These are phyloP conservation scores for Blastobotrys indianensis DNA, from an alignment of 1,139 yeast species.

Conservation along the genomic window DNA sequence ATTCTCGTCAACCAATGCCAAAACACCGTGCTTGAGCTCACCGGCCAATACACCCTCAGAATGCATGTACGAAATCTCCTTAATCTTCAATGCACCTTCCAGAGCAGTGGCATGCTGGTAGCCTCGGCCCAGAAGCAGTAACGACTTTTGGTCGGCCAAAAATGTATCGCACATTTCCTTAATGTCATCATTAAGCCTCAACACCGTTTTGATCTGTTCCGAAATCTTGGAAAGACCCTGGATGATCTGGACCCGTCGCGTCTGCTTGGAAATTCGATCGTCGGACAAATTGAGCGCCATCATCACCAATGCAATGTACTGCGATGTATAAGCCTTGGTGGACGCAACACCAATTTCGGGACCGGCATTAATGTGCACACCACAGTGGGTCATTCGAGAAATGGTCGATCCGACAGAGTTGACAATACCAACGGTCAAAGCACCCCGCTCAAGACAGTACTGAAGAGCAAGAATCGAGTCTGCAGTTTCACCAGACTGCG, in stretches of 20 bases:
- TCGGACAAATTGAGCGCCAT: conserved; percentile 90
- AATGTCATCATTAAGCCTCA: conserved; percentile 66
- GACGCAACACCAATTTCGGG: conserved; percentile 99
- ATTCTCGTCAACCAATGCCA: conserved; percentile 91
- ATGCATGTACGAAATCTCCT: conserved; percentile 98
- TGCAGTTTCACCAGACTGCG: conserved; percentile 99
- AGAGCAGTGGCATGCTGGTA: conserved; percentile 95
- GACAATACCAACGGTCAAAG: conserved; percentile 94
- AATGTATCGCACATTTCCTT: conserved; percentile 67
- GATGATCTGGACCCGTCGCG: conserved; percentile 80
- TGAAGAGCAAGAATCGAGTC: conserved; percentile 96
- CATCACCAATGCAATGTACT: conserved; percentile 95
- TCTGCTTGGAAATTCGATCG: conserved; percentile 71
- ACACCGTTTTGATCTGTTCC: conserved; percentile 72
- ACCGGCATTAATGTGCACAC: conserved; percentile 99
- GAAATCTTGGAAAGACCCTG: conserved; percentile 83
- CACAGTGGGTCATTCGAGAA: conserved; percentile 95
- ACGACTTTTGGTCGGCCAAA: conserved; percentile 75
- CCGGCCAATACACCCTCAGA: conserved; percentile 99
- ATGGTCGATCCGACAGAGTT: conserved; percentile 92
- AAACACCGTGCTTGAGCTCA: conserved; percentile 96
- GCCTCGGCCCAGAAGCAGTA: conserved; percentile 92
- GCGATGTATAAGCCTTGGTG: conserved; percentile 99
- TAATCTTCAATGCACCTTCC: conserved; percentile 97
- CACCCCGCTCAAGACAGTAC: conserved; percentile 95